These are phyloP conservation scores for Gossypium australe DNA, from an alignment of 345 rosid genomes.

Conservation along the genomic window DNA sequence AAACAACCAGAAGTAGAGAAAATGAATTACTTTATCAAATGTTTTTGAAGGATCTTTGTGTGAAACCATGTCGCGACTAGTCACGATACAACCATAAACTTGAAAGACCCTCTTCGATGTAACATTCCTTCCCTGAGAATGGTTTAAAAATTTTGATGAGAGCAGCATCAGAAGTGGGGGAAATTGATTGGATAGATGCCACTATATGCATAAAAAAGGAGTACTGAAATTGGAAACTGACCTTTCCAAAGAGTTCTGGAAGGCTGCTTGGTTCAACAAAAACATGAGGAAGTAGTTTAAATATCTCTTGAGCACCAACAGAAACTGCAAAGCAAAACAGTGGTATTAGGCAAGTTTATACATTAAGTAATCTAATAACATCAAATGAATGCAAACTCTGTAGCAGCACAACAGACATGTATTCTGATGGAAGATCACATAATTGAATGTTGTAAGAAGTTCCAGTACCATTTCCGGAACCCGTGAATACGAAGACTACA, in stretches of 20 bases:
- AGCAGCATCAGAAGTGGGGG: neutral
- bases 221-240: slow-evolving; percentile 17
- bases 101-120: slow-evolving; percentile 62
- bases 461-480: slow-evolving; percentile 62
- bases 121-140: slow-evolving; percentile 39
- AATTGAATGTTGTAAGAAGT: neutral
- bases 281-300: slow-evolving; percentile 91
- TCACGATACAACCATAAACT: slow-evolving; percentile 81
- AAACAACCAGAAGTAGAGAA: slow-evolving; percentile 3
- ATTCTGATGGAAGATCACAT: neutral
- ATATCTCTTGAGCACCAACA: slow-evolving; percentile 85
- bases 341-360: neutral
- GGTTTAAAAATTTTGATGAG: neutral
- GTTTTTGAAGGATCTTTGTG: slow-evolving; percentile 59
- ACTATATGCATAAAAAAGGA: neutral
- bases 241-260: slow-evolving; percentile 62
- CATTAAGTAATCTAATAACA: neutral
- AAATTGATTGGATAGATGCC: neutral
- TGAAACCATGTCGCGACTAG: slow-evolving; percentile 75
- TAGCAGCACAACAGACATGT: neutral
- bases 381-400: neutral
- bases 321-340: slow-evolving; percentile 39
- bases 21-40: slow-evolving; percentile 62
- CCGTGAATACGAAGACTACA: slow-evolving; percentile 72
- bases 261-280: slow-evolving; percentile 73